Base-by-base conservation (phyloP, 2,329 filamentous ascomycete genomes). In the Neofusicoccum cordaticola region DNA sequence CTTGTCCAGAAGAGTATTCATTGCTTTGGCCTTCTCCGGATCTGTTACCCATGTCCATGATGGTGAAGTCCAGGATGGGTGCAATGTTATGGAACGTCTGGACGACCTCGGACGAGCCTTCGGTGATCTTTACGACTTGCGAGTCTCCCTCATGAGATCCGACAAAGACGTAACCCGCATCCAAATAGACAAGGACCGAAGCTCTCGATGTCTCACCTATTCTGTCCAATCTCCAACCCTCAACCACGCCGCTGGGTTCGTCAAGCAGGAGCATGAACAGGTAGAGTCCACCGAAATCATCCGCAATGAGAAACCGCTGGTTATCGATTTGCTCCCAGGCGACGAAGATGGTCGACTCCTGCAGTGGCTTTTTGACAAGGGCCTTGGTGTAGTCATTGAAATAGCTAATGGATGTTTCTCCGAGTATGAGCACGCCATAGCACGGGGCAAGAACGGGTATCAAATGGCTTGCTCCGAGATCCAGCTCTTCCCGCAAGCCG, bases 11-110 rank as follows among this genome's bases (percentile, higher is more conserved):
- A 0, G 93, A 96, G 72, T 97, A 99, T 67, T 95, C 91, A 71
- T 95, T 96, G 2, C 89, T 90, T 17, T 92, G 88, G 8, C 84
- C 87, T 68, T 95, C 90, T 22, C 89, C 89, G 66, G 91, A 89
- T 64, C 92, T 85, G 70, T 92, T 93, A 0, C 93, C 94, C 84
- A 98, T 90, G 72, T 98, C 95, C 92, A 98, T 97, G 15, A 99
- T 87, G 0, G 91, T 89, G 70, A 99, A 97, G 74, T 99, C 95
- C 44, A 98, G 80, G 47, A 99, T 91, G 0, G 95, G 95, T 0
- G 91, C 93, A 70, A 98, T 92, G 72, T 97, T 99, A 3, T 86
- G 81, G 64, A 96, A 83, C 0, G 87, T 90, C 73, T 97, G 92
- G 9, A 95, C 76, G 4, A 93, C 77, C 53, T 88, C 82, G 66